Conservation (phyloP, 2,329 filamentous ascomycete species). For the Plectosphaerella sp. region DNA sequence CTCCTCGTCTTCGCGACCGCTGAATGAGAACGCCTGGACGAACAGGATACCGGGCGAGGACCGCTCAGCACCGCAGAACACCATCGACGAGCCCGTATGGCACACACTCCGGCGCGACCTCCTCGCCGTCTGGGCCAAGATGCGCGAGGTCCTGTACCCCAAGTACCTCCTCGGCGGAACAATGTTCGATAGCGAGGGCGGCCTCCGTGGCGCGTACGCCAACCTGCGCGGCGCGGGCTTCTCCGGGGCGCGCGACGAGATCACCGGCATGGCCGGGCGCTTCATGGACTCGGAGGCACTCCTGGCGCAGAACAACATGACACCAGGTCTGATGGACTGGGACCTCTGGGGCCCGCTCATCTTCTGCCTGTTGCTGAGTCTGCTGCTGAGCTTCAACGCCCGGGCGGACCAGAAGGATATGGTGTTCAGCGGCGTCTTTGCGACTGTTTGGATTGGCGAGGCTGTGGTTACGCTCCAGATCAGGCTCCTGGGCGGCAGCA, state of each 20-base stretch:
- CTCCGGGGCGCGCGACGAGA: slow-evolving; percentile 56
- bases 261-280: slow-evolving; percentile 55
- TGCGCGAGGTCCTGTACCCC: slow-evolving; percentile 94
- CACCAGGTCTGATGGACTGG: slow-evolving; percentile 89
- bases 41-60: slow-evolving; percentile 91
- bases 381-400: slow-evolving; percentile 82
- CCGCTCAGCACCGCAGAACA: slow-evolving; percentile 81
- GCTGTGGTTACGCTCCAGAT: slow-evolving; percentile 97
- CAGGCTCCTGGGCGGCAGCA: slow-evolving; percentile 91
- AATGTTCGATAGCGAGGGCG: slow-evolving; percentile 53
- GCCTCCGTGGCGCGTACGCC: slow-evolving; percentile 57
- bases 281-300: slow-evolving; percentile 61
- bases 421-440: slow-evolving; percentile 95
- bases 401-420: slow-evolving; percentile 75
- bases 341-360: slow-evolving; percentile 96
- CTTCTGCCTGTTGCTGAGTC: slow-evolving; percentile 84
- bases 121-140: slow-evolving; percentile 93
- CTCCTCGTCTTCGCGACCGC: slow-evolving; percentile 47
- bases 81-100: slow-evolving; percentile 97
- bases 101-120: slow-evolving; percentile 91
- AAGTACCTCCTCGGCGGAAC: slow-evolving; percentile 80
- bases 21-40: slow-evolving; percentile 79
- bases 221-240: slow-evolving; percentile 56
- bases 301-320: slow-evolving; percentile 67
- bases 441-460: slow-evolving; percentile 94